Evolutionary conservation across 257 asterid species (phyloP).

Genomic region (Jacaranda copaia): DNA sequence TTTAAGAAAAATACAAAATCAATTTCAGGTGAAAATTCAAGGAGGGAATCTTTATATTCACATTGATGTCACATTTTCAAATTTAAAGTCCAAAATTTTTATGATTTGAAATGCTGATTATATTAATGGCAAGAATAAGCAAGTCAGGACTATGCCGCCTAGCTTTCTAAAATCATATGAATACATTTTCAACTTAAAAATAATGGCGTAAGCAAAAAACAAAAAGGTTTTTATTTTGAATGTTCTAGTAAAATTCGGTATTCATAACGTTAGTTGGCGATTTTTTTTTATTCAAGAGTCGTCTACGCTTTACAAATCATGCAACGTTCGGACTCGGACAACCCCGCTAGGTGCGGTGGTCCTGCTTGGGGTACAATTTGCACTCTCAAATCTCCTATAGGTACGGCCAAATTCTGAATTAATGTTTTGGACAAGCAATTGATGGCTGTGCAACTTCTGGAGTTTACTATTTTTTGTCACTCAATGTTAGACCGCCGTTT

Average conservation of each 20-base stretch:
- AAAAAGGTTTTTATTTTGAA: no score
- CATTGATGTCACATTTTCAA: neutral
- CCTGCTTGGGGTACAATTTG: neutral
- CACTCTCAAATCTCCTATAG: neutral
- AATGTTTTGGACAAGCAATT: constrained; percentile 27
- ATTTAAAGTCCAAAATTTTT: neutral
- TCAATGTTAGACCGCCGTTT: neutral
- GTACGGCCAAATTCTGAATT: constrained; percentile 16
- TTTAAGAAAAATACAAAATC: neutral
- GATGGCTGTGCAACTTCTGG: neutral
- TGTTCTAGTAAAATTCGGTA: no score
- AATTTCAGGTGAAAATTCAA: neutral
- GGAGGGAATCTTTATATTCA: neutral
- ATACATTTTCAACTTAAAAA: neutral
- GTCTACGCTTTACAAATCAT: no score
- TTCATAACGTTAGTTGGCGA: no score
- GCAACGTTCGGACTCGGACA: neutral
- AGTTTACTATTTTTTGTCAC: constrained; percentile 3
- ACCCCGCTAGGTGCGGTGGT: neutral
- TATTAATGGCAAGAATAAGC: neutral
- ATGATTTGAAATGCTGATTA: no score
- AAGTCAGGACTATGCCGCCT: no score
- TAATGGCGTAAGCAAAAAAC: no score
- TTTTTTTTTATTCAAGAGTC: no score
- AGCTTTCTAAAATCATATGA: neutral